A percentile compares a stretch with the other conserved stretches of the same genome.
Conservation (phyloP, 176 grass and related monocot species). For the Musa troglodytarum region DNA sequence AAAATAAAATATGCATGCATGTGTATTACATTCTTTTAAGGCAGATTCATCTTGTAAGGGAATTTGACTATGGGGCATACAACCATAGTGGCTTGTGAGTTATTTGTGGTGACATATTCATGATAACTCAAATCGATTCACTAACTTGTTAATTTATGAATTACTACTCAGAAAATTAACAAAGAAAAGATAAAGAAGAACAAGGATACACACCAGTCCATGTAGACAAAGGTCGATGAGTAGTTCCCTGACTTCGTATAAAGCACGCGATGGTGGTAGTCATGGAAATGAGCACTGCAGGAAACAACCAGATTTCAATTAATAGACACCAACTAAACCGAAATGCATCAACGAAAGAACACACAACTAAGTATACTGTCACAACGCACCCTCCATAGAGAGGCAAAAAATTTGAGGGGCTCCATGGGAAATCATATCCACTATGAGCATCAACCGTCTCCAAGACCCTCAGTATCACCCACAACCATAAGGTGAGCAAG, state of each 20-base stretch:
- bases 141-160: no score
- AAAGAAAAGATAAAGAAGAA: not conserved
- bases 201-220: slow-evolving; percentile 6
- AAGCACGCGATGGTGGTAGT: slow-evolving; percentile 10
- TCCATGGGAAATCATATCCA: slow-evolving; percentile 93
- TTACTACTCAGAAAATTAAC: no score
- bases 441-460: slow-evolving; percentile 96
- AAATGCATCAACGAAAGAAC: not conserved
- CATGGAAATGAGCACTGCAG: slow-evolving; percentile 12
- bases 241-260: slow-evolving; percentile 16
- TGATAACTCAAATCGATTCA: no score
- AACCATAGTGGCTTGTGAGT: no score
- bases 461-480: slow-evolving; percentile 78
- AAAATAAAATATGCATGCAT: no score
- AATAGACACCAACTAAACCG: not conserved
- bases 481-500: slow-evolving; percentile 74
- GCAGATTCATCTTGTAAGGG: no score
- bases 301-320: not conserved
- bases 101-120: no score
- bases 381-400: slow-evolving; percentile 72
- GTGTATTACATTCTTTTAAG: no score
- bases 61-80: no score
- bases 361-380: not conserved
- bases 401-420: slow-evolving; percentile 86
- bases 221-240: slow-evolving; percentile 11